phyloP scores from a whole-genome alignment of 768 basidiomycete genomes.

The Symmetrospora coprosmae region DNA sequence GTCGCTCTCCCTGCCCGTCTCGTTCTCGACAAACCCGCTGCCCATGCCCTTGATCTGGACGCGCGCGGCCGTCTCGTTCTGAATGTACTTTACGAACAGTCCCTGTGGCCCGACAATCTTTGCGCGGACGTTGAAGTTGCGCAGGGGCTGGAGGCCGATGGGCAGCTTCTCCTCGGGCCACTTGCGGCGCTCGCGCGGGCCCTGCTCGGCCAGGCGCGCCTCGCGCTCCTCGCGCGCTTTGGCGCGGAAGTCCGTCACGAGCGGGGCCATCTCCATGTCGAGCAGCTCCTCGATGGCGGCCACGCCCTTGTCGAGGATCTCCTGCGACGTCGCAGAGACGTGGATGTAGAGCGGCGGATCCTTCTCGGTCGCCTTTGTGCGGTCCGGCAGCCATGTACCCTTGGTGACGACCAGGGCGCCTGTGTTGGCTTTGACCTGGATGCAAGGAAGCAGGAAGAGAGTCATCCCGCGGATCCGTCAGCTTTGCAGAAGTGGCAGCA shows the following conservation, averaged over 20 bases:
- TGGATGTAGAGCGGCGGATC: slow-evolving; percentile 90
- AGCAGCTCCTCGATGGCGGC: slow-evolving; percentile 39
- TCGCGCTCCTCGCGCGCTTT: slow-evolving; percentile 28
- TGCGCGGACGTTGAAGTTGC: slow-evolving; percentile 94
- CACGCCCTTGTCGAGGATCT: slow-evolving; percentile 38
- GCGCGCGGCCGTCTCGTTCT: slow-evolving; percentile 84
- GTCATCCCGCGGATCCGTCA: background rate
- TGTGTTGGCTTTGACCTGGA: slow-evolving; percentile 76
- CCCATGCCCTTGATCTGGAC: slow-evolving; percentile 95
- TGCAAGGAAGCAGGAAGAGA: background rate
- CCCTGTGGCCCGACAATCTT: slow-evolving; percentile 96
- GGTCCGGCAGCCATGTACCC: slow-evolving; percentile 91
- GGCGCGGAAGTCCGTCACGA: slow-evolving; percentile 43
- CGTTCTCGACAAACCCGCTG: slow-evolving; percentile 84
- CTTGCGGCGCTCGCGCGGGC: slow-evolving; percentile 54
- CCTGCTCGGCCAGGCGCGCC: background rate
- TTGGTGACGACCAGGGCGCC: slow-evolving; percentile 85
- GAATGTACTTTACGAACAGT: slow-evolving; percentile 95
- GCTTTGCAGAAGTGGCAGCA: background rate
- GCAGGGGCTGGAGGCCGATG: slow-evolving; percentile 72
- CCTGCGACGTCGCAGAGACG: slow-evolving; percentile 51
- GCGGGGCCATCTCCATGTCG: slow-evolving; percentile 39
- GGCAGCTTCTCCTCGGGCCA: slow-evolving; percentile 96
- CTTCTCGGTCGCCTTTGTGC: slow-evolving; percentile 72
- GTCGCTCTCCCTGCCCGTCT: slow-evolving; percentile 72